These are phyloP conservation scores for Lichtheimia ramosa DNA, from an alignment of 371 early-diverging fungal species.

Conservation along the genomic window DNA sequence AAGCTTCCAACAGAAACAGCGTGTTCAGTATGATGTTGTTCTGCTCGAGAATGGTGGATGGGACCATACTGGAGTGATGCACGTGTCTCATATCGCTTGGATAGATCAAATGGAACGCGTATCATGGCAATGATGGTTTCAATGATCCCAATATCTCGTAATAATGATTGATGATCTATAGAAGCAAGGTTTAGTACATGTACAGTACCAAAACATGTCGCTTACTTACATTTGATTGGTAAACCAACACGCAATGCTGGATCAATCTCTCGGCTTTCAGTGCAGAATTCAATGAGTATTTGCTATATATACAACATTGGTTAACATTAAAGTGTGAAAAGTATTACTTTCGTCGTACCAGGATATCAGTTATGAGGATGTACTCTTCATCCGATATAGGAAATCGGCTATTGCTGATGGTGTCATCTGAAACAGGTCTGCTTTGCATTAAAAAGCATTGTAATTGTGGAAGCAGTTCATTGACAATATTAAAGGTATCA, in stretches of 20 bases:
- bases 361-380: constrained; percentile 16
- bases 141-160: constrained; percentile 53
- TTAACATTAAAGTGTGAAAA: not conserved
- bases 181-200: not conserved
- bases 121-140: constrained; percentile 44
- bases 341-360: constrained; percentile 14
- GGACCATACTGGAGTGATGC: constrained; percentile 1
- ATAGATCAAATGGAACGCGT: constrained; percentile 40
- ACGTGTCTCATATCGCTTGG: constrained; percentile 27
- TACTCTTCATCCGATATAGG: constrained; percentile 24
- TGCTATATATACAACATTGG: constrained; percentile 15
- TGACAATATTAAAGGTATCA: constrained; percentile 33
- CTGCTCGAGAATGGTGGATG: not conserved
- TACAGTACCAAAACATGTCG: not conserved
- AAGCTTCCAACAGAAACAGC: constrained; percentile 9
- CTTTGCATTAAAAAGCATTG: constrained; percentile 27
- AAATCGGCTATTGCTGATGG: constrained; percentile 12
- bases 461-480: constrained; percentile 34
- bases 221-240: constrained; percentile 38
- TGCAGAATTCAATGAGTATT: constrained; percentile 49
- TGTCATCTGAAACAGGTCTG: not conserved
- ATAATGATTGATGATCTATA: constrained; percentile 48
- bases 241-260: constrained; percentile 40
- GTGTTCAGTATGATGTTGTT: constrained; percentile 6
- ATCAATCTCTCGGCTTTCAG: constrained; percentile 44